These are phyloP conservation scores for Neofusicoccum ribis DNA, from an alignment of 2,329 filamentous ascomycete genomes.

Conservation along the genomic window DNA sequence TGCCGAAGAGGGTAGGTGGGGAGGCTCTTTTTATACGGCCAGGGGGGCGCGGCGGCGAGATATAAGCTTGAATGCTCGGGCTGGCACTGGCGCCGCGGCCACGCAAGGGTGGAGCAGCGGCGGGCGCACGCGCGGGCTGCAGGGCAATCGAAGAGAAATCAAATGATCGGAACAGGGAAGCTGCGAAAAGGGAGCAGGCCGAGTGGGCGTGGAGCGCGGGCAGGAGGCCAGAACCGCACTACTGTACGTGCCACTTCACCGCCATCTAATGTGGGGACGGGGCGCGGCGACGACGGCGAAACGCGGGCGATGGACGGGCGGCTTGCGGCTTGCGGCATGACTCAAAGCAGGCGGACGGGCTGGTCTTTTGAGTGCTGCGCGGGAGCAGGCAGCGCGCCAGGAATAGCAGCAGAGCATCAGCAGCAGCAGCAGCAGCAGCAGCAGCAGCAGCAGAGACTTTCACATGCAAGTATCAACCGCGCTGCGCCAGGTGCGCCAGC, in stretches of 20 bases:
- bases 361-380: not conserved
- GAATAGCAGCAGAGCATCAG: not conserved
- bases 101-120: not conserved
- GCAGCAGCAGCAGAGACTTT: not conserved
- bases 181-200: not conserved
- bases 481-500: not conserved
- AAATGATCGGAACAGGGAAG: slow-evolving; percentile 17
- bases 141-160: slow-evolving; percentile 8
- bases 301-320: slow-evolving; percentile 7
- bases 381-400: not conserved
- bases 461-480: not conserved
- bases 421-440: not conserved
- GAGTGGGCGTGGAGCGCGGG: not conserved
- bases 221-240: slow-evolving; percentile 1
- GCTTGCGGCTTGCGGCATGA: not conserved
- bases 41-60: not conserved
- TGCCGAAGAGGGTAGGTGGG: slow-evolving; percentile 9
- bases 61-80: slow-evolving; percentile 9
- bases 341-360: not conserved
- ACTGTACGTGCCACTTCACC: slow-evolving; percentile 11
- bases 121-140: slow-evolving; percentile 11
- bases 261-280: slow-evolving; percentile 17
- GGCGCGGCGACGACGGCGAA: slow-evolving; percentile 7
- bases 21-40: not conserved
- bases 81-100: not conserved